A percentile compares a stretch with the other conserved stretches of the same genome.
Evolutionary conservation across 441 rosid genomes (phyloP).

Genomic region (Bruguiera hainesii): DNA sequence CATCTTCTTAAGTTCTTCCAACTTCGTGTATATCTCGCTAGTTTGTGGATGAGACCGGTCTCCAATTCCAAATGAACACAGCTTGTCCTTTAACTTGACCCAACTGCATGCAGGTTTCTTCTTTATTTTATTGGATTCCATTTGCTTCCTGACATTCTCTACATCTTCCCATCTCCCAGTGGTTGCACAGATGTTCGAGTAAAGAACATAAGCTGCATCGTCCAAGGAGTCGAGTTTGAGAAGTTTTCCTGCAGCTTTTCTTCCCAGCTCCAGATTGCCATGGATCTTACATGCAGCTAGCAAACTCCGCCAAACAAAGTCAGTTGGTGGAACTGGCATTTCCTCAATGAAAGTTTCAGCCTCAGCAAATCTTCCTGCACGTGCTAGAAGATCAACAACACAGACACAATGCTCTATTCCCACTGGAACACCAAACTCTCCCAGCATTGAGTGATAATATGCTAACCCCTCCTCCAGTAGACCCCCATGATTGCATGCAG

Average conservation of each 20-base stretch:
- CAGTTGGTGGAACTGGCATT: constrained; percentile 65
- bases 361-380: constrained; percentile 72
- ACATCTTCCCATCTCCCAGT: constrained; percentile 75
- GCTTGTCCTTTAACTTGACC: constrained; percentile 67
- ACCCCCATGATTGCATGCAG: constrained; percentile 92
- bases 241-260: constrained; percentile 64
- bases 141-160: constrained; percentile 62
- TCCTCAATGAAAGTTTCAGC: constrained; percentile 63
- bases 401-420: constrained; percentile 80
- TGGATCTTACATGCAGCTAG: constrained; percentile 76
- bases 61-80: constrained; percentile 65
- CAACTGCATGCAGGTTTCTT: constrained; percentile 92
- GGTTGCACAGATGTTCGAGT: constrained; percentile 76
- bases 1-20: constrained; percentile 73
- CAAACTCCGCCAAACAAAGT: constrained; percentile 74
- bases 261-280: constrained; percentile 65
- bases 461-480: constrained; percentile 73
- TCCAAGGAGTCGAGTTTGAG: constrained; percentile 63
- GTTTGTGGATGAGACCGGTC: constrained; percentile 60
- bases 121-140: constrained; percentile 64
- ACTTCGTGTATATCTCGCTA: constrained; percentile 50
- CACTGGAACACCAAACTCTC: constrained; percentile 50
- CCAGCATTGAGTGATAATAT: constrained; percentile 56
- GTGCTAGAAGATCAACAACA: constrained; percentile 84
- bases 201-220: constrained; percentile 81